Evolutionary conservation across 345 rosid genomes (phyloP).

Genomic region (Carallia brachiata): DNA sequence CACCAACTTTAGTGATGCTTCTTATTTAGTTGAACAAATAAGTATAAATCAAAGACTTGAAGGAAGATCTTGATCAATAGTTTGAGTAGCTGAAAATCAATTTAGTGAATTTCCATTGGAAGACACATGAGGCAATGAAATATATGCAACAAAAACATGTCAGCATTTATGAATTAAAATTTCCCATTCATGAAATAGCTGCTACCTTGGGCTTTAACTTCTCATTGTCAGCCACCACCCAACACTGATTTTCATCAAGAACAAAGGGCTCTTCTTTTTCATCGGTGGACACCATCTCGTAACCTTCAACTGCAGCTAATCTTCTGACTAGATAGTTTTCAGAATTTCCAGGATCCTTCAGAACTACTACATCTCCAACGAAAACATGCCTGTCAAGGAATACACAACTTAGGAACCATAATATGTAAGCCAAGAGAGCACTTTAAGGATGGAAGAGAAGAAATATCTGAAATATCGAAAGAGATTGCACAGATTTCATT

Average conservation of each 20-base stretch:
- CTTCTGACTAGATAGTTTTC: conserved; percentile 68
- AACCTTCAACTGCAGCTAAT: conserved; percentile 82
- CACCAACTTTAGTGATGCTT: background rate
- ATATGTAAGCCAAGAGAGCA: background rate
- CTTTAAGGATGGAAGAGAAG: background rate
- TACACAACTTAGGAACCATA: conserved; percentile 5
- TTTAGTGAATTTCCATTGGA: background rate
- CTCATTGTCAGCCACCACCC: conserved; percentile 87
- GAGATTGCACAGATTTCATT: too few species aligned
- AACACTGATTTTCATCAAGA: conserved; percentile 74
- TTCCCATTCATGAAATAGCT: background rate
- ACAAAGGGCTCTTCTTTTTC: conserved; percentile 83
- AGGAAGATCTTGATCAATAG: background rate
- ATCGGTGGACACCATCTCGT: conserved; percentile 77
- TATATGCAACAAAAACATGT: conserved; percentile 3
- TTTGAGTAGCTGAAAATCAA: background rate
- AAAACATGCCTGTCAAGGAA: conserved; percentile 49
- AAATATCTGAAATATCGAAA: too few species aligned
- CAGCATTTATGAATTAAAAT: background rate
- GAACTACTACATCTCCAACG: conserved; percentile 91
- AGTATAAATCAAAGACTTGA: too few species aligned
- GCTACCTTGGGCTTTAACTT: conserved; percentile 76
- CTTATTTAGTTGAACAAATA: background rate
- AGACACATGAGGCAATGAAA: background rate
- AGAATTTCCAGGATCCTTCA: conserved; percentile 72